Base-by-base conservation (phyloP, 2,329 filamentous ascomycete genomes). In the Pseudocercospora ulei region DNA sequence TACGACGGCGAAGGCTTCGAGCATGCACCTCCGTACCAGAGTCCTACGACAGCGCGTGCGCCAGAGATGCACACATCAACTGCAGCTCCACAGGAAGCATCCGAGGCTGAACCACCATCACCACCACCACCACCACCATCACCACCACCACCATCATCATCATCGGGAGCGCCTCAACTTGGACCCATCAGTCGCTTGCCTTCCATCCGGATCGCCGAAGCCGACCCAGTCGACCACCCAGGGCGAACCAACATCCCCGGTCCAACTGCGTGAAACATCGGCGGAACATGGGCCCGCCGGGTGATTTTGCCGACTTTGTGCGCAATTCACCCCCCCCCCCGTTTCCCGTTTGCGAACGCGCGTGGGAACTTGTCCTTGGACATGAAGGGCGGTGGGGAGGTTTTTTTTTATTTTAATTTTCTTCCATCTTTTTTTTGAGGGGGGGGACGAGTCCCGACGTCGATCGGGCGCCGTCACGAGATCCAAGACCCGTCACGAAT, bases 1-100 rank as follows among this genome's bases (percentile, higher is more conserved):
- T 62, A 62, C 33, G 57, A 60, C 19, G 44, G 45, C 16, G 50
- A 50, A 17, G 58, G 56, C 3, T 61, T 58, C 35, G 66, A 68
- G 44, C 64, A 69, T 29, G 66, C 67, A n/a, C 67, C 67, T 11
- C 65, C 63, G 3, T 70, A 70, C 39, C 61, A 62, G 22, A 67
- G 64, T 27, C 66, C 66, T 0, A 35, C 8, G 42, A 60, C 41
- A 37, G 29, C 43, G 33, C 50, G 43, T 23, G 30, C 46, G 27
- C 43, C 48, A 24, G 27, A 47, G 17, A 31, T 41, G 11, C 39
- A 38, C 20, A 35, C 39, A 13, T 40, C 39, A 26, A 28, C 43
- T 19, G 29, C 41, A 16, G 13, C 27, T 11, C 11, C 37, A 24
- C 37, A 37, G 23, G 16, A 35, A 13, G 19, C 19, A 35, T 18